Percentiles rank a stretch among this genome's conserved stretches.
phyloP scores from a whole-genome alignment of 768 basidiomycete species.

The Pleurotus tuoliensis region DNA sequence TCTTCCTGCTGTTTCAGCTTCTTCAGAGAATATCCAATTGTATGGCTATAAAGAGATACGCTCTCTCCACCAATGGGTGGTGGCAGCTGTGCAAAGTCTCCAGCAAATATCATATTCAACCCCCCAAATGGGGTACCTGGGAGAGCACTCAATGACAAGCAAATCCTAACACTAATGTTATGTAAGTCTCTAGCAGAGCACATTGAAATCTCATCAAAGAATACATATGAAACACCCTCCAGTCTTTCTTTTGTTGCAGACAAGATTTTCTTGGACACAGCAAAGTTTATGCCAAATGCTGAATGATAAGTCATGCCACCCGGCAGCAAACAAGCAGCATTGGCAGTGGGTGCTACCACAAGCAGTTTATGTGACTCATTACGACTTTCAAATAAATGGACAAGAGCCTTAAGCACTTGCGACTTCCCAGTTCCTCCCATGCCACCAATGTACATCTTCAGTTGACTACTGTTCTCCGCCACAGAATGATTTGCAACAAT shows the following conservation, averaged over 20 bases:
- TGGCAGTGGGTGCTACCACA: slow-evolving; percentile 19
- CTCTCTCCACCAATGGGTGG: slow-evolving; percentile 13
- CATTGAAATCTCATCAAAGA: slow-evolving; percentile 42
- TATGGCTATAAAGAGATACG: slow-evolving; percentile 17
- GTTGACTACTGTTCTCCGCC: background rate
- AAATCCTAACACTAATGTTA: slow-evolving; percentile 20
- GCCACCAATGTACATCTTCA: slow-evolving; percentile 25
- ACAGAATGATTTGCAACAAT: slow-evolving; percentile 22
- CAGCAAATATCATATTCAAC: slow-evolving; percentile 33
- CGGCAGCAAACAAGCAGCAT: slow-evolving; percentile 15
- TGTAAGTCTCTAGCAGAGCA: slow-evolving; percentile 25
- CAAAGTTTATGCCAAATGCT: slow-evolving; percentile 16
- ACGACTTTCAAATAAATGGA: slow-evolving; percentile 11
- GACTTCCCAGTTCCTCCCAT: slow-evolving; percentile 25
- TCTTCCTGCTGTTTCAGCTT: slow-evolving; percentile 13
- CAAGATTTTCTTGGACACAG: slow-evolving; percentile 1
- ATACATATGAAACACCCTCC: slow-evolving; percentile 29
- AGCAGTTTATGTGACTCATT: slow-evolving; percentile 11
- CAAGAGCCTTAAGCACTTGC: slow-evolving; percentile 15
- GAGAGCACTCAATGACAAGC: slow-evolving; percentile 11
- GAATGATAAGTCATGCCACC: slow-evolving; percentile 23
- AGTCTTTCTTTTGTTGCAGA: slow-evolving; percentile 9
- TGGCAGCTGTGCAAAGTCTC: slow-evolving; percentile 34
- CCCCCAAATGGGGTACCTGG: slow-evolving; percentile 29
- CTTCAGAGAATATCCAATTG: slow-evolving; percentile 5